These are phyloP conservation scores for Sedum album DNA, from an alignment of 164 flowering plant species.

Conservation along the genomic window DNA sequence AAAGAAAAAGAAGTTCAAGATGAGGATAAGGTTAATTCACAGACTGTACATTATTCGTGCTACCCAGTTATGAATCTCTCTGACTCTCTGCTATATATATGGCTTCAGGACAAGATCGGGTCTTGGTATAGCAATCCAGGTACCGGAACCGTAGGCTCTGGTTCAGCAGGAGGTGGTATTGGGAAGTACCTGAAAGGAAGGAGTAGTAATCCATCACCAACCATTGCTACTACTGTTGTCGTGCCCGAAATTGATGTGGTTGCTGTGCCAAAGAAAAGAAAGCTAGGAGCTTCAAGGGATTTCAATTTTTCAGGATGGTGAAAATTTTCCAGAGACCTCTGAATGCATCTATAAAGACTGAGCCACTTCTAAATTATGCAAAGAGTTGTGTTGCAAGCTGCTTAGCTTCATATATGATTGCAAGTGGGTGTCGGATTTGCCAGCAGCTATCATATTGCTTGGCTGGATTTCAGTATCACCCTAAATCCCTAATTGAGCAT, in stretches of 20 bases:
- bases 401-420: too few relatives aligned
- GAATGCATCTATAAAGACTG: neutral
- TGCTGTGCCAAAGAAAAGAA: constrained; percentile 57
- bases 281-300: constrained; percentile 35
- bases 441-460: too few relatives aligned
- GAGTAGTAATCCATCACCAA: constrained; percentile 17
- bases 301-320: constrained; percentile 79
- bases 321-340: neutral
- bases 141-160: constrained; percentile 36
- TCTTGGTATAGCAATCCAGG: constrained; percentile 95
- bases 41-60: neutral
- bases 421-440: too few relatives aligned
- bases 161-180: constrained; percentile 50
- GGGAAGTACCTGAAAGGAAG: constrained; percentile 79
- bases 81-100: neutral
- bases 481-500: too few relatives aligned
- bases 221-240: constrained; percentile 18
- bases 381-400: neutral
- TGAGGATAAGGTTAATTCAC: constrained; percentile 54
- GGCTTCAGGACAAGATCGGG: constrained; percentile 71
- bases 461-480: too few relatives aligned
- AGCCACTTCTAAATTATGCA: neutral
- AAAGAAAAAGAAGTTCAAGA: constrained; percentile 41
- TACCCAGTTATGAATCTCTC: neutral
- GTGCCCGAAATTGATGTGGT: constrained; percentile 21